Conservation (phyloP, 2,329 filamentous ascomycete species). For the Thelonectria discophora region DNA sequence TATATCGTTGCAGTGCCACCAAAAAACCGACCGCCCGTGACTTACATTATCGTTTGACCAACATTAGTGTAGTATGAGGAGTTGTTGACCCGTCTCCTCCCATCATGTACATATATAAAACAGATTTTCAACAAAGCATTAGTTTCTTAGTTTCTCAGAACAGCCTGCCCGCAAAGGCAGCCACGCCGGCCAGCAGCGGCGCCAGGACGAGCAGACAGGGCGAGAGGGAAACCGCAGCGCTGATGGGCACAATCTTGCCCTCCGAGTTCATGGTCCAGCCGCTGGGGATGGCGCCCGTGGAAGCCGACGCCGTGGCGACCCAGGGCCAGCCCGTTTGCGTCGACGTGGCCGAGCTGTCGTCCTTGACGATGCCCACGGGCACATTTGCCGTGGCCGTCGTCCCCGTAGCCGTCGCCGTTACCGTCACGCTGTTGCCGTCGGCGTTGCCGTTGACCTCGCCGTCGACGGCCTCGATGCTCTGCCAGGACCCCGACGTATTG, state of each 20-base stretch:
- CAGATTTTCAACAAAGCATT: background rate
- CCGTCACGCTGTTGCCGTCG: slow-evolving; percentile 60
- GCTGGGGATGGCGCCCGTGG: slow-evolving; percentile 70
- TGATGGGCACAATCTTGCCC: slow-evolving; percentile 77
- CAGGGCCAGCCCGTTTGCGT: slow-evolving; percentile 75
- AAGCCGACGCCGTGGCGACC: slow-evolving; percentile 64
- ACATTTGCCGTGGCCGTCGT: slow-evolving; percentile 71
- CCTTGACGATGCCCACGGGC: slow-evolving; percentile 71
- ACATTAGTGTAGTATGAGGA: slow-evolving; percentile 1
- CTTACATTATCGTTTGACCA: background rate
- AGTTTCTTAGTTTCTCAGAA: slow-evolving; percentile 26
- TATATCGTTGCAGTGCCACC: background rate
- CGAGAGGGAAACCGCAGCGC: slow-evolving; percentile 51
- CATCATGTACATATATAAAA: slow-evolving; percentile 20
- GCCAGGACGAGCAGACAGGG: slow-evolving; percentile 38
- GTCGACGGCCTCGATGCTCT: slow-evolving; percentile 82
- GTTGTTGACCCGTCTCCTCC: slow-evolving; percentile 2
- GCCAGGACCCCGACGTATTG: slow-evolving; percentile 80
- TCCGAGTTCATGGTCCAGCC: slow-evolving; percentile 83
- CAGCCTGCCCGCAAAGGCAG: slow-evolving; percentile 38
- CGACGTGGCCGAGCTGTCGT: slow-evolving; percentile 60
- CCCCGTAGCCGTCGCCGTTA: slow-evolving; percentile 67
- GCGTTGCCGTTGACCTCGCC: slow-evolving; percentile 78
- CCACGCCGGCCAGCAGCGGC: slow-evolving; percentile 40
- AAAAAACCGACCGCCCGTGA: background rate